Evolutionary conservation across 139 green algal genomes (phyloP).

Genomic region (Bryopsis sp.): DNA sequence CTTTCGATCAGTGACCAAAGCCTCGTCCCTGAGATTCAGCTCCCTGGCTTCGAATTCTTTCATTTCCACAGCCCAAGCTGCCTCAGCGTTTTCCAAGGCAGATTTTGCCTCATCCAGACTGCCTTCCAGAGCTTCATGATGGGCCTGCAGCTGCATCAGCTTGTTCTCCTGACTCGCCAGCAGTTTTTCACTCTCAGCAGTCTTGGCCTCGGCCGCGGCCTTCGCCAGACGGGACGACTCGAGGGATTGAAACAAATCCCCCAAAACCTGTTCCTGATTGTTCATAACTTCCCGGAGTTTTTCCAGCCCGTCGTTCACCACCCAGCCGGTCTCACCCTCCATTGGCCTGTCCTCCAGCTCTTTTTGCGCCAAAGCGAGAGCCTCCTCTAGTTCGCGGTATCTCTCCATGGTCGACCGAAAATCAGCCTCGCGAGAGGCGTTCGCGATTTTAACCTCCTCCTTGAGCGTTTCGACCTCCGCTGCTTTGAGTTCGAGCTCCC

Average conservation of each 20-base stretch:
- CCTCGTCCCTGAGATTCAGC: too few relatives aligned
- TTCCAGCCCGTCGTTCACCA: not conserved
- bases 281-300: not conserved
- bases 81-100: too few relatives aligned
- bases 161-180: not conserved
- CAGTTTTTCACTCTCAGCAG: not conserved
- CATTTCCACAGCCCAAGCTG: too few relatives aligned
- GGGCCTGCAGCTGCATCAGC: not conserved
- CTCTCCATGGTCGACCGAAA: not conserved
- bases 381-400: conserved; percentile 4
- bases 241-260: not conserved
- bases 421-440: not conserved
- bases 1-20: too few relatives aligned
- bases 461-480: not conserved
- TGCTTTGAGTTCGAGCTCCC: not conserved
- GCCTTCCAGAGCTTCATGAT: too few relatives aligned
- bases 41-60: too few relatives aligned
- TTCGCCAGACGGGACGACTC: not conserved
- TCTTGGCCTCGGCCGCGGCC: not conserved
- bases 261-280: not conserved
- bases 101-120: too few relatives aligned
- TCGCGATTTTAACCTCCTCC: not conserved
- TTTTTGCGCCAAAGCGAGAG: not conserved
- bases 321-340: not conserved
- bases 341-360: not conserved